Conservation (phyloP, 768 basidiomycete species). For the Agaricus blazei region DNA sequence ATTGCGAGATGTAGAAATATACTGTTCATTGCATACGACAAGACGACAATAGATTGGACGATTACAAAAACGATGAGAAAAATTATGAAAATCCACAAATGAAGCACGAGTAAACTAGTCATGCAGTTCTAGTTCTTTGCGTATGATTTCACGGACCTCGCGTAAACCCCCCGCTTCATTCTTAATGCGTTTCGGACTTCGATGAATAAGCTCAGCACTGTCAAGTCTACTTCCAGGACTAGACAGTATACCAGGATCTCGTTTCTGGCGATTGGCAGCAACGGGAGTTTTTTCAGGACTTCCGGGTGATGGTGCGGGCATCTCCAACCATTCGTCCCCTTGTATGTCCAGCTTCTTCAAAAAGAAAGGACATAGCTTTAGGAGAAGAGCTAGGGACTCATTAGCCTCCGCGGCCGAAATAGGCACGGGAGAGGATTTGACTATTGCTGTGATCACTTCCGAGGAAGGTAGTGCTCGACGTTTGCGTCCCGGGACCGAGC, state of each 20-base stretch:
- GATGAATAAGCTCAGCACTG: conserved; percentile 56
- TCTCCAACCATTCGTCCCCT: conserved; percentile 54
- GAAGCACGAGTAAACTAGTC: conserved; percentile 40
- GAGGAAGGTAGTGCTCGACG: conserved; percentile 62
- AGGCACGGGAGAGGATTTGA: conserved; percentile 80
- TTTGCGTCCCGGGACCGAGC: conserved; percentile 57
- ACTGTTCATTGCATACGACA: no score
- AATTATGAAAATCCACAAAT: conserved; percentile 17
- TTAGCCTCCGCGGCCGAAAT: conserved; percentile 73
- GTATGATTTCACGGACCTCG: conserved; percentile 77
- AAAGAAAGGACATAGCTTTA: conserved; percentile 77
- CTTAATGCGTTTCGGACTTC: conserved; percentile 72
- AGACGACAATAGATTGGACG: not conserved
- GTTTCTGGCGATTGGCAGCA: conserved; percentile 38
- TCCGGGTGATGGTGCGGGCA: conserved; percentile 43
- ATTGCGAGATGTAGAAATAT: not conserved
- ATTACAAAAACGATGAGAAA: conserved; percentile 14
- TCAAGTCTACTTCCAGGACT: conserved; percentile 46
- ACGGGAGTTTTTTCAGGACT: conserved; percentile 8
- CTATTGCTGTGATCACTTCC: conserved; percentile 63
- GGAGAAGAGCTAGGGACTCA: conserved; percentile 65
- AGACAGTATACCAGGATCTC: conserved; percentile 34
- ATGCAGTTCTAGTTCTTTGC: conserved; percentile 68
- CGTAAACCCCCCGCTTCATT: conserved; percentile 69
- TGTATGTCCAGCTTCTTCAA: conserved; percentile 57